Evolutionary conservation across 2,329 filamentous ascomycete genomes (phyloP).

Genomic region (Phialemoniopsis sp.): DNA sequence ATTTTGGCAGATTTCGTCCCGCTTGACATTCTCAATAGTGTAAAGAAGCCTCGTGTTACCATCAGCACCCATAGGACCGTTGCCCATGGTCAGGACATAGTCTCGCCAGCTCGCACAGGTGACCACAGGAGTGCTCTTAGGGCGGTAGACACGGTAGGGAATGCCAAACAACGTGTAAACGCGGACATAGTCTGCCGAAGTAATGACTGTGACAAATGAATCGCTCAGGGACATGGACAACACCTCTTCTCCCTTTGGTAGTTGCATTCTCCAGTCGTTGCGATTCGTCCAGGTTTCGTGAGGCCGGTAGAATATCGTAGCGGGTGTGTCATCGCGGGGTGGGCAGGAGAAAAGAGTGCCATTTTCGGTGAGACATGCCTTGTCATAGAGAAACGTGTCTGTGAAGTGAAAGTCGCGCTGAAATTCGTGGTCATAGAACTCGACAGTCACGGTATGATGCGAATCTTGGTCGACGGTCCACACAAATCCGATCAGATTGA

Average conservation of each 20-base stretch:
- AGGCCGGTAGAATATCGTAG: slow-evolving; percentile 90
- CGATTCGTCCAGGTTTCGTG: slow-evolving; percentile 91
- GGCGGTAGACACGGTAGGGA: slow-evolving; percentile 82
- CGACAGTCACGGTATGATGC: slow-evolving; percentile 89
- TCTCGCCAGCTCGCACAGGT: slow-evolving; percentile 93
- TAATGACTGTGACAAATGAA: slow-evolving; percentile 86
- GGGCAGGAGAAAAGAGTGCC: slow-evolving; percentile 84
- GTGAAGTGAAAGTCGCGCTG: slow-evolving; percentile 97
- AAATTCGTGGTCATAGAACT: slow-evolving; percentile 93
- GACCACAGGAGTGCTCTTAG: slow-evolving; percentile 85
- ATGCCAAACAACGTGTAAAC: slow-evolving; percentile 92
- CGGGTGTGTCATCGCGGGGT: slow-evolving; percentile 60
- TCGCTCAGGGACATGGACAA: slow-evolving; percentile 87
- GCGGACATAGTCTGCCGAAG: slow-evolving; percentile 81
- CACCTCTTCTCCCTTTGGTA: slow-evolving; percentile 85
- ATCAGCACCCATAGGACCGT: slow-evolving; percentile 77
- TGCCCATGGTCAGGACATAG: slow-evolving; percentile 94
- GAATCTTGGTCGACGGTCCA: slow-evolving; percentile 97
- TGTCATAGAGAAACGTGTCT: slow-evolving; percentile 93
- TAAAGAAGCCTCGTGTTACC: slow-evolving; percentile 78
- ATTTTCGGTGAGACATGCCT: slow-evolving; percentile 83
- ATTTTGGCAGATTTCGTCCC: slow-evolving; percentile 90
- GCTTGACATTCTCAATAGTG: slow-evolving; percentile 90
- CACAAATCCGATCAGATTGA: slow-evolving; percentile 90
- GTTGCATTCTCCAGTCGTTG: slow-evolving; percentile 80